phyloP scores from a whole-genome alignment of 2,329 filamentous ascomycete species.

The Trichoderma guizhouense region DNA sequence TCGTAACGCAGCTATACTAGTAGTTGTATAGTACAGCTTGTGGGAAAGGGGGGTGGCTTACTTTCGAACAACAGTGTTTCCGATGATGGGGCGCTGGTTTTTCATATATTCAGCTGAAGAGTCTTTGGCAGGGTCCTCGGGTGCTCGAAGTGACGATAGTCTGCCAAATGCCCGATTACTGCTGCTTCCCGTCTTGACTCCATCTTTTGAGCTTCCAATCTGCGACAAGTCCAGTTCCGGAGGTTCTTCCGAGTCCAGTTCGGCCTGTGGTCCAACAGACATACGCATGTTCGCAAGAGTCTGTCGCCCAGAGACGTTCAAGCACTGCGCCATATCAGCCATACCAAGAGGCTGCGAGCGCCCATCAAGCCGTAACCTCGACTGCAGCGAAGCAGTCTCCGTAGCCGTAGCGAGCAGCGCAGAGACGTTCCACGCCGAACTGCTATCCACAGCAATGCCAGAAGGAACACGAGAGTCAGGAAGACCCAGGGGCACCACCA shows the following conservation, averaged over 20 bases:
- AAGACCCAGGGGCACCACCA: conserved; percentile 72
- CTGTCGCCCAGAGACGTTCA: conserved; percentile 76
- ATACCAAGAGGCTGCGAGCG: conserved; percentile 47
- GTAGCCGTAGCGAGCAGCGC: conserved; percentile 72
- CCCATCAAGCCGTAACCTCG: conserved; percentile 56
- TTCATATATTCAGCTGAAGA: conserved; percentile 7
- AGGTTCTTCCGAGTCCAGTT: conserved; percentile 28
- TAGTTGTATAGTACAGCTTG: no score
- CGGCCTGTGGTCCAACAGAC: conserved; percentile 45
- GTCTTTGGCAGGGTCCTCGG: conserved; percentile 11
- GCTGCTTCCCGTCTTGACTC: not conserved
- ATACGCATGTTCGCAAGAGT: conserved; percentile 73
- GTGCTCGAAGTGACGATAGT: conserved; percentile 26
- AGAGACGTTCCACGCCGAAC: conserved; percentile 75
- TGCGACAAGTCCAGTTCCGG: conserved; percentile 34
- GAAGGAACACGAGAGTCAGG: conserved; percentile 54
- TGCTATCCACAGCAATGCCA: conserved; percentile 57
- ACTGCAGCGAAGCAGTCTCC: conserved; percentile 75
- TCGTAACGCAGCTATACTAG: not conserved
- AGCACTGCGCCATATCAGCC: conserved; percentile 58
- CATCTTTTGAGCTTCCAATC: conserved; percentile 21
- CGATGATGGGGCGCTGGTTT: conserved; percentile 25
- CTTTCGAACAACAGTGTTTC: conserved; percentile 29
- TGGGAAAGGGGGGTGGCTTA: conserved; percentile 18
- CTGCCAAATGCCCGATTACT: conserved; percentile 30